A percentile compares a stretch with the other conserved stretches of the same genome.
phyloP scores from a whole-genome alignment of 75 land plant genomes.

The Selaginella moellendorffii region DNA sequence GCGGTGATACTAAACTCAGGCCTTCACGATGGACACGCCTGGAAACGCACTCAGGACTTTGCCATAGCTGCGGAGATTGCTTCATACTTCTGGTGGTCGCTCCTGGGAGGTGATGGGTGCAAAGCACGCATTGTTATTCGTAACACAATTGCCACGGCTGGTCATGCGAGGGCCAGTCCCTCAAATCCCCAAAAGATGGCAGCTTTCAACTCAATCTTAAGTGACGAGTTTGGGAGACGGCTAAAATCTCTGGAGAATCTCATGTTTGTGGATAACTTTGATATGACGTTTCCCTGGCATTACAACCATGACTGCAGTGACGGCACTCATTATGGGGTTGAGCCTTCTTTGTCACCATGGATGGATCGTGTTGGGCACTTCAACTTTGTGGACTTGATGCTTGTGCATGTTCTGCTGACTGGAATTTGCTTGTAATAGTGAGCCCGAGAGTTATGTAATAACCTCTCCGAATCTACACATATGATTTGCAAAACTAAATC shows the following conservation, averaged over 20 bases:
- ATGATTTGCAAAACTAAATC: too few relatives aligned
- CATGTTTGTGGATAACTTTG: too few relatives aligned
- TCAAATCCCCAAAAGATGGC: neutral
- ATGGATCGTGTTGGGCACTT: neutral
- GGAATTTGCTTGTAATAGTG: neutral
- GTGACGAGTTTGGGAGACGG: too few relatives aligned
- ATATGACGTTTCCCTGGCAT: too few relatives aligned
- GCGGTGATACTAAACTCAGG: neutral
- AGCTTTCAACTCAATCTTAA: neutral
- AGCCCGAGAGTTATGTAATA: too few relatives aligned
- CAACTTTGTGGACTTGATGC: neutral
- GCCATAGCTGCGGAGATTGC: neutral
- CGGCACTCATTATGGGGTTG: neutral
- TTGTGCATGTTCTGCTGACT: neutral
- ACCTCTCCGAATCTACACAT: too few relatives aligned
- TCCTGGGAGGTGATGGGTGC: neutral
- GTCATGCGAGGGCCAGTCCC: neutral
- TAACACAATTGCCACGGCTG: neutral
- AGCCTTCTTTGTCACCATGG: neutral
- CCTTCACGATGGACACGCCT: neutral
- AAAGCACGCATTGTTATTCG: neutral
- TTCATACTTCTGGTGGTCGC: neutral
- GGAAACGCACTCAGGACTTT: neutral
- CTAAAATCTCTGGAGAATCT: neutral
- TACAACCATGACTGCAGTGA: neutral